Percentiles rank a stretch among this genome's conserved stretches.
These are phyloP conservation scores for Aspergillus ellipticus DNA, from an alignment of 495 filamentous ascomycete species.

Conservation along the genomic window DNA sequence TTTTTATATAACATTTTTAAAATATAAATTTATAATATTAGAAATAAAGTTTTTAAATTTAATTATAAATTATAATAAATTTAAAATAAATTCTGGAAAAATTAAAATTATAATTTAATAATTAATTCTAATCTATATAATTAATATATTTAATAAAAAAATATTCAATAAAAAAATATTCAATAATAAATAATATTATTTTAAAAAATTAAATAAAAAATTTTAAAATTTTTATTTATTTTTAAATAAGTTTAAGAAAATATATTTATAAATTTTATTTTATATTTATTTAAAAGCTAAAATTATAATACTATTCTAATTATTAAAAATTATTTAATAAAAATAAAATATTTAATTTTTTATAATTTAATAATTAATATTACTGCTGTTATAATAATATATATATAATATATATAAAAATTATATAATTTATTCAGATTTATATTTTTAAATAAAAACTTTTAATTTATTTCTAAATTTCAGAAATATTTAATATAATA, in stretches of 20 bases:
- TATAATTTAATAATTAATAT: neutral
- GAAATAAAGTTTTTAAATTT: neutral
- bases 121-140: neutral
- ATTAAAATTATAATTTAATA: neutral
- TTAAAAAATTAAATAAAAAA: neutral
- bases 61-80: neutral
- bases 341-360: neutral
- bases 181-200: neutral
- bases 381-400: neutral
- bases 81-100: neutral
- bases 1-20: conserved; percentile 2
- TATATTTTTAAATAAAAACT: neutral
- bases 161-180: neutral
- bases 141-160: conserved; percentile 1
- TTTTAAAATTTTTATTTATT: neutral
- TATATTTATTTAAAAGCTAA: neutral
- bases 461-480: too few species aligned
- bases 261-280: neutral
- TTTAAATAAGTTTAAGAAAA: neutral
- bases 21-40: neutral
- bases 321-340: neutral
- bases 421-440: neutral
- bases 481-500: neutral
- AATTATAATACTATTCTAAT: neutral
- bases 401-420: neutral